phyloP scores from a whole-genome alignment of 2,329 filamentous ascomycete genomes.

The Cladosporium sp. region DNA sequence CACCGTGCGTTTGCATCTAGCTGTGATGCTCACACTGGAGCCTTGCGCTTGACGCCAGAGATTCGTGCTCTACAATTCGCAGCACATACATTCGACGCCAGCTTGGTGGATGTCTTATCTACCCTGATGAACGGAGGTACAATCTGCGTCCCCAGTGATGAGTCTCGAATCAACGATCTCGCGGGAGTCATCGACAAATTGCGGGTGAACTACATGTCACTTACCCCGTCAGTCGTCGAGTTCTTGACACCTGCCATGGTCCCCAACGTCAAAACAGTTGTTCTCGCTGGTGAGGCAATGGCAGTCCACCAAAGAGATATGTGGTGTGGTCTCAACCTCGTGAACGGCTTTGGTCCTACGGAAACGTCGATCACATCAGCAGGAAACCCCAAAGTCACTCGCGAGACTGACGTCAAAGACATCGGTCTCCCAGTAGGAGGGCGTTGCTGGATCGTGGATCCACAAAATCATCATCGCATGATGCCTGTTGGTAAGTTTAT shows the following conservation, averaged over 20 bases:
- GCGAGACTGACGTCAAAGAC: constrained; percentile 7
- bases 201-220: constrained; percentile 4
- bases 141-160: constrained; percentile 21
- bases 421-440: constrained; percentile 5
- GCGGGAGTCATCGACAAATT: constrained; percentile 14
- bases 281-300: constrained; percentile 9
- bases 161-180: constrained; percentile 16
- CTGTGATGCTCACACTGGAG: neutral
- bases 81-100: constrained; percentile 16
- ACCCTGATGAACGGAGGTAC: constrained; percentile 17
- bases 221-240: constrained; percentile 12
- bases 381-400: constrained; percentile 3
- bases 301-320: neutral
- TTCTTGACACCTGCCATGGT: constrained; percentile 12
- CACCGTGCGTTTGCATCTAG: constrained; percentile 5
- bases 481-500: constrained; percentile 6
- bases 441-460: constrained; percentile 7
- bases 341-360: constrained; percentile 14
- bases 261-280: constrained; percentile 9
- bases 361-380: constrained; percentile 5
- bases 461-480: constrained; percentile 7
- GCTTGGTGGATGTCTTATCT: constrained; percentile 13
- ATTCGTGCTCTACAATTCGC: constrained; percentile 14
- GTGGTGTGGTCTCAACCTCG: constrained; percentile 6
- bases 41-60: neutral